A percentile compares a stretch with the other conserved stretches of the same genome.
Evolutionary conservation across 371 early-diverging fungal species (phyloP).

Genomic region (Syncephalastrum sp.): DNA sequence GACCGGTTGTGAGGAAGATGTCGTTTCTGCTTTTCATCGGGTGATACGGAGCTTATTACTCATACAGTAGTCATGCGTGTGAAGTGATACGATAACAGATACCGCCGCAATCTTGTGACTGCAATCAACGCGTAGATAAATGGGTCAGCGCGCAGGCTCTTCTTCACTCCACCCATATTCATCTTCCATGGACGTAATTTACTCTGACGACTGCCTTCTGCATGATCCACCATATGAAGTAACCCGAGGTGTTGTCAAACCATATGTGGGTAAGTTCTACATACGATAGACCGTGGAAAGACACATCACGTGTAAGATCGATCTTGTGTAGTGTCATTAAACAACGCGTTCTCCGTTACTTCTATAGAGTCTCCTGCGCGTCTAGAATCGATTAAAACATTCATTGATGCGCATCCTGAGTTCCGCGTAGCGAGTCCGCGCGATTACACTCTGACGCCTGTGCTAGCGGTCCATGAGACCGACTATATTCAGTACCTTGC

Average conservation of each 20-base stretch:
- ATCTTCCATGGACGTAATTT: conserved; percentile 39
- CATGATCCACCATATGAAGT: conserved; percentile 45
- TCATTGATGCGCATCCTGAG: conserved; percentile 23
- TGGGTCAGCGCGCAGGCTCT: too few species aligned
- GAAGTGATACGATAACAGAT: too few species aligned
- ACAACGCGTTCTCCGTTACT: neutral
- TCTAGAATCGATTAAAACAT: conserved; percentile 28
- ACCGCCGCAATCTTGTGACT: too few species aligned
- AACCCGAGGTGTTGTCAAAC: conserved; percentile 29
- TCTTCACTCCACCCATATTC: too few species aligned
- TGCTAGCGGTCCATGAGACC: conserved; percentile 54
- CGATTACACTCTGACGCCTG: conserved; percentile 59
- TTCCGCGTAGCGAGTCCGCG: conserved; percentile 32
- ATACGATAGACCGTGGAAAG: neutral
- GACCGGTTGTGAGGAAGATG: too few species aligned
- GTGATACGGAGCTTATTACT: too few species aligned
- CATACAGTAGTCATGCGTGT: too few species aligned
- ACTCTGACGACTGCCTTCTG: conserved; percentile 37
- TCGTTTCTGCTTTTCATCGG: too few species aligned
- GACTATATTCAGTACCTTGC: conserved; percentile 62
- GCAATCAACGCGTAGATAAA: too few species aligned
- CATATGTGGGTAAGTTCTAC: conserved; percentile 31
- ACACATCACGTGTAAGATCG: neutral
- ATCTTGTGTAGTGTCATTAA: neutral
- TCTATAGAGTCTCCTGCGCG: conserved; percentile 42